Base-by-base conservation (phyloP, 352 stramenopile genomes). In the Salisapilia sapeloensis region DNA sequence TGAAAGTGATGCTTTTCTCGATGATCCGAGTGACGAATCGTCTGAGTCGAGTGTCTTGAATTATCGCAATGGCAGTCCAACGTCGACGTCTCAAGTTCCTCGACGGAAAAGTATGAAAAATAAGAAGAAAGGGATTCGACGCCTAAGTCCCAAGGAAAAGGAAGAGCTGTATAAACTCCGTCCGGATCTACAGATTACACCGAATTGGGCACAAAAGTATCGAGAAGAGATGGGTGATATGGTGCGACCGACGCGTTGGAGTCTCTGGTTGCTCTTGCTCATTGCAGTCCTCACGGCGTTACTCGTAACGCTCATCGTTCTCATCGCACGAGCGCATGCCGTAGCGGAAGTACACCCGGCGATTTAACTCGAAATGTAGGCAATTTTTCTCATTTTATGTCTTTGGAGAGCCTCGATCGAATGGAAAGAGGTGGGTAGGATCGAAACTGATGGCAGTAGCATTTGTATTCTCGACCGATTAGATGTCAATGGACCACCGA, bases 191-290 rank as follows among this genome's bases (percentile, higher is more conserved):
- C 83, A 82, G 69, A 90, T 90, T 48, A 56, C 86, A 29, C 75
- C 75, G 3, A 90, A 90, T 34, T 90, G 75, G 75, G 75, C 75
- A 5, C 71, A 87, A 32, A 90, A 90, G 39, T 90, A 90, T 35
- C 70, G 75, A 20, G 70, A 90, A 46, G 75, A 85, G 37, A 58
- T 90, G 30, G 57, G 63, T 17, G 71, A 72, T 16, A 58, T 61
- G 29, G 65, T 82, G 24, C n/a, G n/a, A n/a, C 63, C 65, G 22
- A 55, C 59, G 31, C 60, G 56, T 35, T 90, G 70, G 58, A 83
- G 74, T 37, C 56, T 72, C 12, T 86, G 75, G 71, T 46, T 90
- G 37, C 49, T 86, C 23, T 56, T 54, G 15, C 61, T 87, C 40
- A 85, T 90, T 36, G 54, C 50, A 23, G 57, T 67, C 19, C 48